Evolutionary conservation across 352 stramenopile species (phyloP).

Genomic region (Nothophytophthora sp.): DNA sequence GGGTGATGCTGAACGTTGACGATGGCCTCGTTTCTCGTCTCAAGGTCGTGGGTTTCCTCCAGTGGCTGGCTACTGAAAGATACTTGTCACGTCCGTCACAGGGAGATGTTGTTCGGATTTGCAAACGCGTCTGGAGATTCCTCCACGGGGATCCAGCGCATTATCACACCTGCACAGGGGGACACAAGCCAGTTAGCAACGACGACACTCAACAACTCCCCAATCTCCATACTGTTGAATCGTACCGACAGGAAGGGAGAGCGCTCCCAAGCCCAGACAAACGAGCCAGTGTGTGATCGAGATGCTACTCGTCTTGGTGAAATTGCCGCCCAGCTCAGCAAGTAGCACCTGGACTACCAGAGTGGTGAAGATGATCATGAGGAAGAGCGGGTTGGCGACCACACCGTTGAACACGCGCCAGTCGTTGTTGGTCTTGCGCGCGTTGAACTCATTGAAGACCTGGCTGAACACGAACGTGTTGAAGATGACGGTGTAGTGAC

Average conservation of each 20-base stretch:
- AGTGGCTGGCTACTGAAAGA: neutral
- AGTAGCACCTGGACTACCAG: conserved; percentile 95
- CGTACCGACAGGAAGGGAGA: conserved; percentile 76
- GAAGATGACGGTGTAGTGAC: conserved; percentile 98
- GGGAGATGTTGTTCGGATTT: conserved; percentile 71
- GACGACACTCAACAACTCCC: too few species aligned
- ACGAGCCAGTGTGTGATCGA: conserved; percentile 62
- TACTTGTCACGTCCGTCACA: conserved; percentile 19
- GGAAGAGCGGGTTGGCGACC: conserved; percentile 92
- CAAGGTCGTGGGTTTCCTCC: too few species aligned
- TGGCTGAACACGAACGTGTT: conserved; percentile 98
- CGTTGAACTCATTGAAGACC: conserved; percentile 92
- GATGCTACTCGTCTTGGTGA: conserved; percentile 77
- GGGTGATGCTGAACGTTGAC: too few species aligned
- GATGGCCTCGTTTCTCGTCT: too few species aligned
- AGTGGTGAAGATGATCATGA: conserved; percentile 92
- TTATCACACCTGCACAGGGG: conserved; percentile 58
- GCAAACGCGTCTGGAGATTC: conserved; percentile 69
- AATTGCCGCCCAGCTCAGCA: conserved; percentile 94
- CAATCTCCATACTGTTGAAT: too few species aligned
- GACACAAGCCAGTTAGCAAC: neutral
- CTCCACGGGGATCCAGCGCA: conserved; percentile 72
- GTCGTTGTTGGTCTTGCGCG: conserved; percentile 91
- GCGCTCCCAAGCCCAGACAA: conserved; percentile 56
- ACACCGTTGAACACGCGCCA: conserved; percentile 96